Evolutionary conservation across 139 green algal genomes (phyloP), one percentile per base, ranked within the genome.

Genomic region (Mesotaenium endlicherianum): DNA sequence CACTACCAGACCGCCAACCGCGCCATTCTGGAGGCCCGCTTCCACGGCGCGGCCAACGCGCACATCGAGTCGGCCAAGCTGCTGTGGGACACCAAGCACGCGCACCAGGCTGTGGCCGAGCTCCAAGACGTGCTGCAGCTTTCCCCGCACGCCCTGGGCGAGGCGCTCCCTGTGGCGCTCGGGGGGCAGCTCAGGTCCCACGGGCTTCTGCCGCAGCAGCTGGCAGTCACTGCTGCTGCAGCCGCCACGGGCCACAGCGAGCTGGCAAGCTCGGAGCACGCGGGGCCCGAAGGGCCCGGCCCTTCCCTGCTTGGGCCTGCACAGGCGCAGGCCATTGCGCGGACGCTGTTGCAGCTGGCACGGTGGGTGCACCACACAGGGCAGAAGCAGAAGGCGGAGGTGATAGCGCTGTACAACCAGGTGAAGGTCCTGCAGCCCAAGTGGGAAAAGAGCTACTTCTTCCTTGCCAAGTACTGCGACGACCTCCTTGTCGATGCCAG

Each of bases 361-460:
- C 72, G 89, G 49, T 97, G 93, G 94, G 57, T 77, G 31, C 84
- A 90, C 40, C 26, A 76, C 31, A 95, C 93, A 4, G 93, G 94
- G 8, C 92, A 97, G 84, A 93, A 92, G 31, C 80, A 86, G 58
- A 88, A 90, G 50, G 88, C 90, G n/a, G 89, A 95, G 14, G 86
- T 97, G 36, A 77, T 86, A 36, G 70, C 49, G 3, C 78, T 94
- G 70, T 98, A 95, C 86, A 82, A 95, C 70, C 86, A 86, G 11
- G 93, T 91, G 2, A 70, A 90, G 6, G 36, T 70, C 1, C 47
- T 94, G 16, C 90, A 94, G 17, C 43, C 75, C 5, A 70, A 74
- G 11, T 95, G 91, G 89, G 95, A 97, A 88, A 93, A 95, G 70
- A 89, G 86, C 2, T 92, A 95, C 82, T 98, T 98, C 82, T 86